A percentile compares a stretch with the other conserved stretches of the same genome.
These are phyloP conservation scores for Musa itinerans DNA, from an alignment of 176 grass and related monocot genomes.

Conservation along the genomic window DNA sequence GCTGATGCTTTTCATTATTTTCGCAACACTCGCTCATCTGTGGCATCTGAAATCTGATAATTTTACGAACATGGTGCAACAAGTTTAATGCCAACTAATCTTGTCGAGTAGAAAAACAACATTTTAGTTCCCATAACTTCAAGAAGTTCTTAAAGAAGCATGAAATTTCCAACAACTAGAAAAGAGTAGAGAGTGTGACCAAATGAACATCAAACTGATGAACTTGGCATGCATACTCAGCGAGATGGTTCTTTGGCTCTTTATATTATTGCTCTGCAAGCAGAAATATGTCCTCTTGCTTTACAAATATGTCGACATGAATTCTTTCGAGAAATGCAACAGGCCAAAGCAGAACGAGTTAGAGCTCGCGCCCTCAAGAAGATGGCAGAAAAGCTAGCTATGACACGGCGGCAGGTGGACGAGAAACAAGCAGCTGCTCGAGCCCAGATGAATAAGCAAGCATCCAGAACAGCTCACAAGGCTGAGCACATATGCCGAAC, in stretches of 20 bases:
- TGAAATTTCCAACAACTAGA: background rate
- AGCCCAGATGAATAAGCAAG: slow-evolving; percentile 58
- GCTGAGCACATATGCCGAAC: slow-evolving; percentile 61
- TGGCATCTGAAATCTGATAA: background rate
- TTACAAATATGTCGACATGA: background rate
- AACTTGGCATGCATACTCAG: too few relatives aligned
- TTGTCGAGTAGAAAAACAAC: too few relatives aligned
- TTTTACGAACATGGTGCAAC: background rate
- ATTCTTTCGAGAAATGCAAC: slow-evolving; percentile 9
- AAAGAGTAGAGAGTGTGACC: too few relatives aligned
- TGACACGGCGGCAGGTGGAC: slow-evolving; percentile 35
- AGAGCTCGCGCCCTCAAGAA: slow-evolving; percentile 42
- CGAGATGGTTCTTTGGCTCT: background rate
- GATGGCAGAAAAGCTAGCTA: slow-evolving; percentile 65
- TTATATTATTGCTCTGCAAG: background rate
- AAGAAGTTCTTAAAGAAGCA: background rate
- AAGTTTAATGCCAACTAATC: background rate
- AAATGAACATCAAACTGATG: too few relatives aligned
- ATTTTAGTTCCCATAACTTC: background rate
- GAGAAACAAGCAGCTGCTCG: slow-evolving; percentile 57
- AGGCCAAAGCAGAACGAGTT: slow-evolving; percentile 67
- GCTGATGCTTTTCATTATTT: background rate
- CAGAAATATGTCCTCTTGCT: background rate
- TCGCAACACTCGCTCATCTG: background rate
- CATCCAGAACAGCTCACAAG: slow-evolving; percentile 44